phyloP scores from a whole-genome alignment of 441 rosid genomes.

The Daphne laureola region DNA sequence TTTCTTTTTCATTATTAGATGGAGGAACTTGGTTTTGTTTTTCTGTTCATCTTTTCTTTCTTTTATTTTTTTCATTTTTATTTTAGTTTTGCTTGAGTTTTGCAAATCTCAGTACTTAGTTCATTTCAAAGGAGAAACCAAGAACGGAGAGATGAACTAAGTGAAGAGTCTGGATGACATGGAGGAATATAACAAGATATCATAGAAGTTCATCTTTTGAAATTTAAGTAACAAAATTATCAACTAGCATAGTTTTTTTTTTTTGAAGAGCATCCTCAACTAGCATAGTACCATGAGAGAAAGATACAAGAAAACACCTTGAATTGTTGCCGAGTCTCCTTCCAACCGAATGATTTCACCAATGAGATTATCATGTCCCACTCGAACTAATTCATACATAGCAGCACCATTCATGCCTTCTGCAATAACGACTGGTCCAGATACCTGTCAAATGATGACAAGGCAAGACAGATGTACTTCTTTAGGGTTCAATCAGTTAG shows the following conservation, averaged over 20 bases:
- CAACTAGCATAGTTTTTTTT: no score
- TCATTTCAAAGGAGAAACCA: no score
- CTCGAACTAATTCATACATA: constrained; percentile 98
- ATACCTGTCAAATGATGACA: constrained; percentile 48
- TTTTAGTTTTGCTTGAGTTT: not conserved
- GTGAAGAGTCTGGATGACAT: no score
- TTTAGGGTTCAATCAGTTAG: no score
- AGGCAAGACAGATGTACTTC: not conserved
- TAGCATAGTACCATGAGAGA: no score
- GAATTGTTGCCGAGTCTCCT: constrained; percentile 97
- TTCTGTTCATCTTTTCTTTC: not conserved
- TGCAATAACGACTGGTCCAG: constrained; percentile 96
- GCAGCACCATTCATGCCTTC: constrained; percentile 99
- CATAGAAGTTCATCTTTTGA: no score
- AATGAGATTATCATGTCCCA: constrained; percentile 89
- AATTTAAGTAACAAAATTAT: no score
- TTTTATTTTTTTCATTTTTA: not conserved
- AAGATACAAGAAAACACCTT: constrained; percentile 42
- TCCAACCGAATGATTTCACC: constrained; percentile 96
- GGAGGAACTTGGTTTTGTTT: not conserved
- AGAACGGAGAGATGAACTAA: no score
- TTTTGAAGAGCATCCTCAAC: no score
- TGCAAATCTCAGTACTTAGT: not conserved
- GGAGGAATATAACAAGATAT: no score
- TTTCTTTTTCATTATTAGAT: no score